These are phyloP conservation scores for Neurospora terricola DNA, from an alignment of 495 filamentous ascomycete genomes.

Conservation along the genomic window DNA sequence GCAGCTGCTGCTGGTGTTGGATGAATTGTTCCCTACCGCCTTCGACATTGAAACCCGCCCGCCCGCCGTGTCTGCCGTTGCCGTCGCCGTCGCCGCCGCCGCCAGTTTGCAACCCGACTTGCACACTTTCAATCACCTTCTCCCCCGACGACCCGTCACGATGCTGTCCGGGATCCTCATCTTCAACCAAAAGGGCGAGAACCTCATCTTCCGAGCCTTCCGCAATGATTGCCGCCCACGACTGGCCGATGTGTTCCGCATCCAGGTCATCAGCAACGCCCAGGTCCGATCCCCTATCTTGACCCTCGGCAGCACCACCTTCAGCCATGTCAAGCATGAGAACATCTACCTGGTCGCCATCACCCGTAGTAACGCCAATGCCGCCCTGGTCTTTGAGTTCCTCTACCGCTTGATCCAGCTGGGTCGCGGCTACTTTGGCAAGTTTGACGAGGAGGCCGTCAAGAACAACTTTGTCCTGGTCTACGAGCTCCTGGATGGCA, in stretches of 20 bases:
- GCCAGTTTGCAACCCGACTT: neutral
- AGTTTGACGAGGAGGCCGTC: conserved; percentile 98
- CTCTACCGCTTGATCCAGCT: conserved; percentile 83
- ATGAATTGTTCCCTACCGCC: neutral
- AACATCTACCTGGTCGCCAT: conserved; percentile 98
- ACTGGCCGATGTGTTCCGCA: conserved; percentile 97
- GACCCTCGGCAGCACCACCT: conserved; percentile 93
- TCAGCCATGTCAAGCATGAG: conserved; percentile 98
- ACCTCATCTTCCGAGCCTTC: conserved; percentile 97
- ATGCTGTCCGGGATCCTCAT: conserved; percentile 96
- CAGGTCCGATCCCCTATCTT: conserved; percentile 96
- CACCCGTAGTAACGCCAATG: conserved; percentile 99
- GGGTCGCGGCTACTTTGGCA: conserved; percentile 94
- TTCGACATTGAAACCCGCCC: neutral
- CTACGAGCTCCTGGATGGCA: conserved; percentile 95
- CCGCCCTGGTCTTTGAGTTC: conserved; percentile 96
- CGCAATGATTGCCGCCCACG: conserved; percentile 94
- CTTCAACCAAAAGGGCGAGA: conserved; percentile 99
- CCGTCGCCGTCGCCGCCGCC: neutral
- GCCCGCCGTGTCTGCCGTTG: neutral
- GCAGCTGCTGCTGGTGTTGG: neutral
- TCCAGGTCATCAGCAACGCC: conserved; percentile 98
- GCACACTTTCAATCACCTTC: neutral
- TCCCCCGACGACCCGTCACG: conserved; percentile 19
- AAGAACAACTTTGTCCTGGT: conserved; percentile 99